Conservation (phyloP, 2,329 filamentous ascomycete genomes). For the Colletotrichum melonis region DNA sequence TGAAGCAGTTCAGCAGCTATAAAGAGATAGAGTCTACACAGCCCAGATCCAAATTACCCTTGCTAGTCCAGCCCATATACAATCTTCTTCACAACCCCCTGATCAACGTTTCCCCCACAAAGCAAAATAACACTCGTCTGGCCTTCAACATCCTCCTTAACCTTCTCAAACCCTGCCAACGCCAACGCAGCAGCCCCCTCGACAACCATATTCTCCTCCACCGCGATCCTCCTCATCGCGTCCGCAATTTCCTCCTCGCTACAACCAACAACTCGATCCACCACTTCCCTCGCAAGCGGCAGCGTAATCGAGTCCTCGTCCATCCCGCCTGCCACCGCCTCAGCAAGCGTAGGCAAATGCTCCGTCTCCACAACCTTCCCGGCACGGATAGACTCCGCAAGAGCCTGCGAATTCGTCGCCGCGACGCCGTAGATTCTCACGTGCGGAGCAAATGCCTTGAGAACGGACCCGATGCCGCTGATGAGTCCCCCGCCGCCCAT, state of each 20-base stretch:
- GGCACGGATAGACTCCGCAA: conserved; percentile 38
- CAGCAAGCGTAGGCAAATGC: conserved; percentile 38
- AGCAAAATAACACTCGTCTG: conserved; percentile 38
- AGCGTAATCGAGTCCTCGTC: conserved; percentile 40
- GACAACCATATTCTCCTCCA: conserved; percentile 41
- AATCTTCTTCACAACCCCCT: conserved; percentile 4
- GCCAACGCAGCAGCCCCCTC: conserved; percentile 40
- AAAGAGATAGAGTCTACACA: not conserved
- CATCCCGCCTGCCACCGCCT: conserved; percentile 40
- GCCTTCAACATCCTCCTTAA: conserved; percentile 17
- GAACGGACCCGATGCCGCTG: conserved; percentile 40
- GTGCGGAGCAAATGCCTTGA: conserved; percentile 39
- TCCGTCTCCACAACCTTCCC: conserved; percentile 39
- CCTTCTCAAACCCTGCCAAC: conserved; percentile 38
- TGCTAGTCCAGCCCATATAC: not conserved
- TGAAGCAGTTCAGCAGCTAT: too few relatives aligned
- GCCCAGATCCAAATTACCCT: too few relatives aligned
- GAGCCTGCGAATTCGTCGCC: conserved; percentile 38
- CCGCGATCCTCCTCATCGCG: conserved; percentile 31
- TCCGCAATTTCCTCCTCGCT: conserved; percentile 36
- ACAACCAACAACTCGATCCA: conserved; percentile 39
- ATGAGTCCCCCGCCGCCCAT: conserved; percentile 41
- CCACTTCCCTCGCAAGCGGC: conserved; percentile 36
- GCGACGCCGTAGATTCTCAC: conserved; percentile 38
- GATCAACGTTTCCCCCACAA: conserved; percentile 37